phyloP scores from a whole-genome alignment of 1,284 basidiomycete species.

The Malassezia vespertilionis region DNA sequence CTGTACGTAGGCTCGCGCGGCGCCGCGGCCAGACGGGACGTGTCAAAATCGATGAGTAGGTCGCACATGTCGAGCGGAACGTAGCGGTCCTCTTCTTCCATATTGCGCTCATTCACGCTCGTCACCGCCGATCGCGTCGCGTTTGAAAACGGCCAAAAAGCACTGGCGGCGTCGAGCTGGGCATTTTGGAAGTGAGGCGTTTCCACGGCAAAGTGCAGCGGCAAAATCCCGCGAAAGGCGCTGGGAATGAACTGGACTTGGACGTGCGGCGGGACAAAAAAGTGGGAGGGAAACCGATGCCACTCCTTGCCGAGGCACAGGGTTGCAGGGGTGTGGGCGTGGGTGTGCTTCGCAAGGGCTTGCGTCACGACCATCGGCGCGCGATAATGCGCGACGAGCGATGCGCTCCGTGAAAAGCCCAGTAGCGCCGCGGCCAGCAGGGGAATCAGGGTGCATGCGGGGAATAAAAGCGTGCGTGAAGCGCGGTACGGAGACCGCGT shows the following conservation, averaged over 20 bases:
- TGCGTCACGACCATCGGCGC: constrained; percentile 67
- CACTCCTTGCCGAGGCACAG: constrained; percentile 89
- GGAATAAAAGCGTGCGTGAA: constrained; percentile 55
- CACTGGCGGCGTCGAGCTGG: constrained; percentile 46
- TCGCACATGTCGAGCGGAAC: constrained; percentile 28
- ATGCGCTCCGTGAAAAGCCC: constrained; percentile 67
- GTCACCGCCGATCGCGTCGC: constrained; percentile 59
- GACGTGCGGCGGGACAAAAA: constrained; percentile 71
- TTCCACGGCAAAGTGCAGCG: constrained; percentile 58
- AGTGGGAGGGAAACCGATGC: constrained; percentile 86
- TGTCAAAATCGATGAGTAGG: constrained; percentile 33
- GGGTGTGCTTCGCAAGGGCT: constrained; percentile 48
- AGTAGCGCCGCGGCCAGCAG: constrained; percentile 59
- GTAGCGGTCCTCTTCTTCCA: constrained; percentile 66
- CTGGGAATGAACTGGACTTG: constrained; percentile 76
- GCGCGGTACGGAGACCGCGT: constrained; percentile 33
- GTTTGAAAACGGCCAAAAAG: constrained; percentile 24
- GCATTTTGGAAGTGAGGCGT: constrained; percentile 5
- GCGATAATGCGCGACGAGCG: constrained; percentile 78
- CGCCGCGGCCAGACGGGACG: constrained; percentile 3
- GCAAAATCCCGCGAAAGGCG: constrained; percentile 78
- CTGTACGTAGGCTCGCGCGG: constrained; percentile 27
- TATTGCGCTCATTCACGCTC: constrained; percentile 78
- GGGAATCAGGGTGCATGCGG: constrained; percentile 61
- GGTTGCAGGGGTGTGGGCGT: constrained; percentile 8